Evolutionary conservation across 2,329 filamentous ascomycete genomes (phyloP), one percentile per base, ranked within the genome.

Genomic region (Nannizzia gypsea): DNA sequence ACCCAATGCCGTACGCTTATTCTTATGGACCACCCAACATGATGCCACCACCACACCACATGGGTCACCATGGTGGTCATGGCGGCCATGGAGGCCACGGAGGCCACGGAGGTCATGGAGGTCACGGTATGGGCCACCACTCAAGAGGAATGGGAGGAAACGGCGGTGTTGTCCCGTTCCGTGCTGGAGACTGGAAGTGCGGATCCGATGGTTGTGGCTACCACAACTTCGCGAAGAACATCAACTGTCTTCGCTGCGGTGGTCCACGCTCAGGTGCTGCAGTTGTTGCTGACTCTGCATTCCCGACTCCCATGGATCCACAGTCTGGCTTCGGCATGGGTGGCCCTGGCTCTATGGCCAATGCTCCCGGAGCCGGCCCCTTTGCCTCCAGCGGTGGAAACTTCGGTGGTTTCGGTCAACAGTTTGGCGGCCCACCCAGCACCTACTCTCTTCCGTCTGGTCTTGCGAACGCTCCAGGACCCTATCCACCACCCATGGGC

Each of bases 141-240:
- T 76, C 76, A 63, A 78, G 79, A 63, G 76, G 76, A 38, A 89
- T 90, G 80, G 87, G 88, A 64, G 88, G 79, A 50, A 81, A 89
- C 64, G 87, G 88, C 66, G 88, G 88, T 59, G 87, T 90, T 55
- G 93, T 99, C 48, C 93, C 93, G 15, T 99, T 99, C 86, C 88
- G 93, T 70, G 93, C 93, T 59, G 93, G 93, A 70, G 93, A 99
- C 71, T 99, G 93, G 93, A 96, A 96, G 76, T 99, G 93, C 71
- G 93, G 93, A 60, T 93, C 93, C 65, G 93, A 99, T 71, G 90
- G 91, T 40, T 99, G 93, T 72, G 90, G 89, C 61, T 99, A 99
- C 75, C 93, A 99, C 80, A 99, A 99, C 78, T 99, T 99, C 72
- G 93, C 93, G 63, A 99, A 99, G 83, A 99, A 99, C 69, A 92